Percentiles rank a stretch among this genome's conserved stretches.
These are phyloP conservation scores for Leccinellum rugosiceps DNA, from an alignment of 768 basidiomycete species.

Conservation along the genomic window DNA sequence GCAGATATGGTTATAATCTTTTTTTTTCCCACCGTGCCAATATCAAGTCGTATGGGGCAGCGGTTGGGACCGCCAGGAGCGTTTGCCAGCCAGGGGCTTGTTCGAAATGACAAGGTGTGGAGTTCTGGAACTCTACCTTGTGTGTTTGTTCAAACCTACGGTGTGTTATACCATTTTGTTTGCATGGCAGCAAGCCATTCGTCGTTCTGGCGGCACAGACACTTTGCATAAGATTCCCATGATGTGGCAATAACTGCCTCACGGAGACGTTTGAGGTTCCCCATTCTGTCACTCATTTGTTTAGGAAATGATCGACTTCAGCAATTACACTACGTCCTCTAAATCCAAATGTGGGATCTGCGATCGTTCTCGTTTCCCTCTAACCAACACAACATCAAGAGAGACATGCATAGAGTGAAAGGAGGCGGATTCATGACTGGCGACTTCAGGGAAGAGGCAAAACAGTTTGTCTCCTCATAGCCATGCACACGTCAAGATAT, in stretches of 20 bases:
- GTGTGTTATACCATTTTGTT: too few relatives aligned
- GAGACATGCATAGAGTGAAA: neutral
- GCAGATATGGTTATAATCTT: neutral
- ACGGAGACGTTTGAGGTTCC: neutral
- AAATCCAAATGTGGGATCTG: neutral
- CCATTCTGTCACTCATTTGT: neutral
- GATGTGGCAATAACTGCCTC: neutral
- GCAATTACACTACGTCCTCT: neutral
- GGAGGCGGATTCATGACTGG: neutral
- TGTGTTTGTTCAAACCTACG: neutral
- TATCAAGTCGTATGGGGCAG: neutral
- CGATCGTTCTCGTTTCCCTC: neutral
- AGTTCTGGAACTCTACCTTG: neutral
- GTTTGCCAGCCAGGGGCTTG: neutral
- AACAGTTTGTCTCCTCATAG: slow-evolving; percentile 14
- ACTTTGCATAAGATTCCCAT: neutral
- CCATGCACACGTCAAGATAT: slow-evolving; percentile 26
- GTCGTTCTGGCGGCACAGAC: too few relatives aligned
- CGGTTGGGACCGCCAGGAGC: too few relatives aligned
- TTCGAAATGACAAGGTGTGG: neutral
- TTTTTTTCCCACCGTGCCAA: too few relatives aligned
- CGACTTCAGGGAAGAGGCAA: slow-evolving; percentile 20
- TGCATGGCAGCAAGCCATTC: too few relatives aligned
- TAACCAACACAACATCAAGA: neutral
- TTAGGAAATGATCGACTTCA: neutral